Conservation (phyloP, 768 basidiomycete species). For the Suillus subaureus region DNA sequence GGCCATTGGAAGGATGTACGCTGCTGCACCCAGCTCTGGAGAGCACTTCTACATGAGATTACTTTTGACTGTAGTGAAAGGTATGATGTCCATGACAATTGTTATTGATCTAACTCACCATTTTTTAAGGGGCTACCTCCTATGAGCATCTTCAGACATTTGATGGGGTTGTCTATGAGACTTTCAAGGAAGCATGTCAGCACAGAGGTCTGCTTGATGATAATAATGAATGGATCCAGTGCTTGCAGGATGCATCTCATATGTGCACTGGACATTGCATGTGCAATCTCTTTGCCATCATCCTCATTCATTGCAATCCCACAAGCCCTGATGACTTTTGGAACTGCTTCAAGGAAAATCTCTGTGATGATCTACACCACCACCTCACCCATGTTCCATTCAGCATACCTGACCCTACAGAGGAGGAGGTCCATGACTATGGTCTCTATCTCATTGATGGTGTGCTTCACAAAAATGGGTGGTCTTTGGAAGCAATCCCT, state of each 20-base stretch:
- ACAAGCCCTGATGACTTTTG: conserved; percentile 38
- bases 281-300: conserved; percentile 40
- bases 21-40: conserved; percentile 31
- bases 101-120: background rate
- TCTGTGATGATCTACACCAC: conserved; percentile 44
- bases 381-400: conserved; percentile 16
- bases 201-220: conserved; percentile 45
- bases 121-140: conserved; percentile 21
- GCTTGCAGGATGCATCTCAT: conserved; percentile 41
- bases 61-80: conserved; percentile 41
- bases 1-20: conserved; percentile 37
- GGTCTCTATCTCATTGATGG: conserved; percentile 43
- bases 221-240: conserved; percentile 50
- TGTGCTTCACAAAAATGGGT: conserved; percentile 17
- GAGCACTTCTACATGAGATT: conserved; percentile 43
- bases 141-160: conserved; percentile 28
- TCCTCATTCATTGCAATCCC: conserved; percentile 39
- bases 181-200: conserved; percentile 45
- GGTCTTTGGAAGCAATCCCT: conserved; percentile 16
- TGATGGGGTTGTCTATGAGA: conserved; percentile 24
- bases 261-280: conserved; percentile 42
- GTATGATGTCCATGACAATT: conserved; percentile 10
- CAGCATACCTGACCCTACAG: conserved; percentile 21
- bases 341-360: conserved; percentile 32
- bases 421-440: conserved; percentile 41